Evolutionary conservation across 2,329 filamentous ascomycete genomes (phyloP), one percentile per base, ranked within the genome.

Genomic region (Fusarium sterilihyphosum): DNA sequence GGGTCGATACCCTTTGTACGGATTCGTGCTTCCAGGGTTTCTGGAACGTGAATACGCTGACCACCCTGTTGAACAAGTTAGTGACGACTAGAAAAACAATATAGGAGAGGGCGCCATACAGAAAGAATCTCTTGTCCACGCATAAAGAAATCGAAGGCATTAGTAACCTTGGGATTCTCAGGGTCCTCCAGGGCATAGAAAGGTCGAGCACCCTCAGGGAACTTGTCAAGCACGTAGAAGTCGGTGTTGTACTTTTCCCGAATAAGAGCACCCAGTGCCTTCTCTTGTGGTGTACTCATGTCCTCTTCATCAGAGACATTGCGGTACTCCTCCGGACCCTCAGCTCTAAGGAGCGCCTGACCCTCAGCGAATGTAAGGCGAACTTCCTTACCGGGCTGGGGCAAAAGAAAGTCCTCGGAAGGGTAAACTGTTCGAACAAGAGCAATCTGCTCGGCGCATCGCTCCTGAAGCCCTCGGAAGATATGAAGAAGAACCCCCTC

Each of bases 151-250:
- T 98, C 95, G 77, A 88, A 91, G 18, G 89, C 89, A 75, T 92
- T 92, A 17, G 89, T 94, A 73, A 94, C 88, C 41, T 87, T 86
- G 63, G 89, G 87, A 78, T 93, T 89, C 49, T 89, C 85, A 6
- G 90, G 89, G 80, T 80, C 93, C 61, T 93, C 91, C 86, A 96
- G 94, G 71, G 96, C 95, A 84, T 98, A 98, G 84, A 98, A 98
- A 10, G 96, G 96, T 37, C 96, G 91, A 26, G 96, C 94, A 43
- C 88, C 87, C 83, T 96, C 91, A 50, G 96, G 96, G 88, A 98
- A 99, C 85, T 98, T 96, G 87, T 98, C 96, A 72, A 99, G 89
- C 29, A 97, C 92, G 86, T 98, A 98, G 86, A 98, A 98, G 85
- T 99, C 96, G 69, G 95, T 96, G 81, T 93, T 90, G 88, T 93